Evolutionary conservation across 1,139 yeast genomes (phyloP).

Genomic region (Saccharomyces hybrid): DNA sequence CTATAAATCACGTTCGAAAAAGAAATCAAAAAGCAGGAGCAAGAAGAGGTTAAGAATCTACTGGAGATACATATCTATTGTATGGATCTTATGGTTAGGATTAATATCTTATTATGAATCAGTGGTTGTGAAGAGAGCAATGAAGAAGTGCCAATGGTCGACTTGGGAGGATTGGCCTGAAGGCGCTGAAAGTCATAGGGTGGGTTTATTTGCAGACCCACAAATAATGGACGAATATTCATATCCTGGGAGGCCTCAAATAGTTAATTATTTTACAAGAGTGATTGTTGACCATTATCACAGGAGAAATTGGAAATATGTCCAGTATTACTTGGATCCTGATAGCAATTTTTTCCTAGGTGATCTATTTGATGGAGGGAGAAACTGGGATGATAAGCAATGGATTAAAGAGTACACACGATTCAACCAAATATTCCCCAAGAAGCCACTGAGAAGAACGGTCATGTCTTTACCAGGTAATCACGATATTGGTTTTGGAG

Average conservation of each 20-base stretch:
- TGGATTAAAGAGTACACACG: slow-evolving; percentile 74
- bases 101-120: slow-evolving; percentile 56
- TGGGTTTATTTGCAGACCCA: slow-evolving; percentile 83
- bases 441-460: slow-evolving; percentile 40
- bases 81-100: slow-evolving; percentile 37
- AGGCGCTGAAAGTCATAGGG: slow-evolving; percentile 42
- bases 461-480: slow-evolving; percentile 76
- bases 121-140: slow-evolving; percentile 41
- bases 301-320: slow-evolving; percentile 61
- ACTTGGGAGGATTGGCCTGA: slow-evolving; percentile 52
- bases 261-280: slow-evolving; percentile 41
- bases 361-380: slow-evolving; percentile 90
- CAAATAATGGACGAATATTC: slow-evolving; percentile 77
- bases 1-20: neutral
- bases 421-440: slow-evolving; percentile 55
- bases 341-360: slow-evolving; percentile 76
- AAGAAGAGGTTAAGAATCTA: slow-evolving; percentile 12
- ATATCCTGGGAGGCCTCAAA: slow-evolving; percentile 48
- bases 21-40: neutral
- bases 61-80: slow-evolving; percentile 17
- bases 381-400: slow-evolving; percentile 65
- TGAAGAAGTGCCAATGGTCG: slow-evolving; percentile 53
- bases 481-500: slow-evolving; percentile 92
- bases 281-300: slow-evolving; percentile 60
- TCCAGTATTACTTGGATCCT: slow-evolving; percentile 58